Base-by-base conservation (phyloP, 2,329 filamentous ascomycete genomes). In the Beauveria caledonica region DNA sequence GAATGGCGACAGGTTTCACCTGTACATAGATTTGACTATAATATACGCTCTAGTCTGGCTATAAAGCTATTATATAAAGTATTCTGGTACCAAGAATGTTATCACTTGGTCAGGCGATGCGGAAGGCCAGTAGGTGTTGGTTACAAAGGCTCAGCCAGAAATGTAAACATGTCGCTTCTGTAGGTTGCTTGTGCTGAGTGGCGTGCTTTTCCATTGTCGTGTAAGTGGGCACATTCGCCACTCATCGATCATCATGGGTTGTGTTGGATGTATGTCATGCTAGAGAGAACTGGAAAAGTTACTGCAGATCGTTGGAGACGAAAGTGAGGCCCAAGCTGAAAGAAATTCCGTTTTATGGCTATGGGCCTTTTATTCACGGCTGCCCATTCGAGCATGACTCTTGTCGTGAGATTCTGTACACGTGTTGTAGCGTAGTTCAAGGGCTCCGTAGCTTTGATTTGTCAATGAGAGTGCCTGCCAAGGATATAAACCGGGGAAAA, bases 21-120 rank as follows among this genome's bases (percentile, higher is more conserved):
- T 44, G 57, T 51, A 59, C 57, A 59, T 59, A 59, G 8, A 59
- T 52, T 59, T 59, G 46, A 59, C 57, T 59, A 59, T 59, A 59
- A 59, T 59, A 59, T 52, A 59, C 48, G 57, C 39, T 52, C 27
- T 52, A 59, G 57, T 52, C 57, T 59, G 57, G 57, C 57, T 52
- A 57, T 19, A 36, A 23, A 51, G 27, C 44, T 45, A 25, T 21
- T 48, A 44, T 33, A 33, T 42, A 33, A 51, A 58, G 55, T 51
- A 58, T 58, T 58, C 17, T 7, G 19, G 25, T 59, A 52, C 7
- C 29, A 29, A 51, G 21, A 11, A 10, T 51, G 15, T 9, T 9
- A 17, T 29, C 17, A 7, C 9, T n/a, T 15, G 33, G 5, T 15
- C 5, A 36, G 33, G 33, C 33, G 33, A 36, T 15, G 33, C 11